Base-by-base conservation (phyloP, 176 grass and related monocot species). In the Triticum timopheevii region DNA sequence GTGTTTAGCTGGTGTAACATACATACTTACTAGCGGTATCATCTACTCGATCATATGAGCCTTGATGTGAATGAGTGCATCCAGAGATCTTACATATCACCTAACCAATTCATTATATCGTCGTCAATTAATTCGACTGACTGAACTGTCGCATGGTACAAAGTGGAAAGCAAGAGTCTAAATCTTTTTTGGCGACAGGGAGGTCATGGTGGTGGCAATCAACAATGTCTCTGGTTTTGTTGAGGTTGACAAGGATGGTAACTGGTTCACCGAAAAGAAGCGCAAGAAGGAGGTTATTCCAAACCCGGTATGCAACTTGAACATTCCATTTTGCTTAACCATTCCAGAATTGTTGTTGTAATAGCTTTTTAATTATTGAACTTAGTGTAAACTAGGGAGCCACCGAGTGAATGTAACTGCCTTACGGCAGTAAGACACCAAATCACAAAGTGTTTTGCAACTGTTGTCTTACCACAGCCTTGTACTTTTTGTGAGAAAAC, bases 121-220 rank as follows among this genome's bases (percentile, higher is more conserved):
- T 52, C 10, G 6, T 79, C 4, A 65, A 9, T 4, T 36, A 80
- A 58, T 73, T 77, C 45, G 22, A 35, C n/a, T 8, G 17, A 50
- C 72, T 16, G 17, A n/a, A 31, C 20, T 44, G 47, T 52, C 1
- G 1, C 24, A 35, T 69, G 62, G 11, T 74, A 58, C n/a, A 35
- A 77, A 63, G 16, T 77, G 50, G 30, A 69, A 82, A 80, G 13
- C 12, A 79, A 82, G 17, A 19, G 15, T 82, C 70, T 83, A 20
- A 56, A 12, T 40, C 81, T 81, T 86, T 0, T 83, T 69, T 54
- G 35, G 31, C 83, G 5, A 85, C 79, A 98, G 96, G 90, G 93
- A 96, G 82, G 78, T 94, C 59, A 92, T 98, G 90, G 93, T 98
- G n/a, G 92, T 96, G 72, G 86, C 82, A n/a, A 89, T 98, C 35